These are phyloP conservation scores for Glutinoglossum americanum DNA, from an alignment of 495 filamentous ascomycete species.

Conservation along the genomic window DNA sequence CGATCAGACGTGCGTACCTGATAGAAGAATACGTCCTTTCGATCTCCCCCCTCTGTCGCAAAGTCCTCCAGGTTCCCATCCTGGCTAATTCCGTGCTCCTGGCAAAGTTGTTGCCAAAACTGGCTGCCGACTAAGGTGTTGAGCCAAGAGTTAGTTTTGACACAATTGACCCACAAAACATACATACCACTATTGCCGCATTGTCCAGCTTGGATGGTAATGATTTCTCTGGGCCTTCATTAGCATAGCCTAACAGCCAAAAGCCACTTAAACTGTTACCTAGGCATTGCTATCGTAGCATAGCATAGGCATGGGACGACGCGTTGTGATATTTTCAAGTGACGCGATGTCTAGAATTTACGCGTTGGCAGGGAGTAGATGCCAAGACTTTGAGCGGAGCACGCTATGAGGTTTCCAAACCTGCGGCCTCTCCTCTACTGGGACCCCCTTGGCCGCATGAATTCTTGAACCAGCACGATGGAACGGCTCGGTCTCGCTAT, in stretches of 20 bases:
- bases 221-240: slow-evolving; percentile 57
- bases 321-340: not conserved
- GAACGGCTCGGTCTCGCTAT: too few relatives aligned
- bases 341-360: not conserved
- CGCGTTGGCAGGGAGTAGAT: not conserved
- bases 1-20: slow-evolving; percentile 27
- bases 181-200: slow-evolving; percentile 94
- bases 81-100: slow-evolving; percentile 92
- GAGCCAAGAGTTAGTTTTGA: slow-evolving; percentile 1
- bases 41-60: slow-evolving; percentile 86
- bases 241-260: not conserved
- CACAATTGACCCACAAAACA: not conserved
- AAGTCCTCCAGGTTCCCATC: slow-evolving; percentile 93
- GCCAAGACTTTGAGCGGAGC: not conserved
- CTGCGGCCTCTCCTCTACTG: too few relatives aligned
- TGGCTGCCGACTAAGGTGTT: slow-evolving; percentile 46
- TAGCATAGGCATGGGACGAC: not conserved
- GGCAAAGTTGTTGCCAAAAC: slow-evolving; percentile 95
- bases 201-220: slow-evolving; percentile 96
- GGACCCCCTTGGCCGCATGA: too few relatives aligned
- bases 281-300: not conserved
- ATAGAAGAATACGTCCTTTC: slow-evolving; percentile 99
- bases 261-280: not conserved
- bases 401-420: too few relatives aligned
- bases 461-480: too few relatives aligned